phyloP scores from a whole-genome alignment of 176 grass and related monocot species.

The Eleusine indica region DNA sequence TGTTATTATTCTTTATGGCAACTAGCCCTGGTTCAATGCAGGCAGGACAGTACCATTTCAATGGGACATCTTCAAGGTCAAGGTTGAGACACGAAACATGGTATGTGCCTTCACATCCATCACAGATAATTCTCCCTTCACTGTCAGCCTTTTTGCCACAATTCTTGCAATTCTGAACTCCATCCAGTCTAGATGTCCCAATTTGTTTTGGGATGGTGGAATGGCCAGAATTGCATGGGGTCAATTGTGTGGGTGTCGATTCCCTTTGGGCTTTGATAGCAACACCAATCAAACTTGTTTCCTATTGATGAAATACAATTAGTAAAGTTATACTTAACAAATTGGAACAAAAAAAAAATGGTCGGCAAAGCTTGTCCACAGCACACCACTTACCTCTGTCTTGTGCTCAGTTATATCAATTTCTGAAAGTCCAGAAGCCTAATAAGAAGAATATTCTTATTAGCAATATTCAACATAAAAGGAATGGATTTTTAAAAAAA shows the following conservation, averaged over 20 bases:
- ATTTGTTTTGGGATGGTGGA: constrained; percentile 66
- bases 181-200: constrained; percentile 38
- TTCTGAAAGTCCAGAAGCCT: constrained; percentile 70
- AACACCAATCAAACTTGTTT: constrained; percentile 47
- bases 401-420: constrained; percentile 58
- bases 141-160: constrained; percentile 61
- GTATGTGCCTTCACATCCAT: constrained; percentile 71
- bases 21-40: constrained; percentile 46
- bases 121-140: constrained; percentile 71
- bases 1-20: constrained; percentile 30
- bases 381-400: constrained; percentile 50
- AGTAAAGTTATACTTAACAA: constrained; percentile 20
- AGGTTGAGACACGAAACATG: constrained; percentile 80
- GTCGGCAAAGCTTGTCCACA: constrained; percentile 22
- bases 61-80: constrained; percentile 53
- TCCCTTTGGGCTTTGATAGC: constrained; percentile 52
- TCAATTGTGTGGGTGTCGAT: constrained; percentile 46
- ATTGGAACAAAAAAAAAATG: constrained; percentile 4
- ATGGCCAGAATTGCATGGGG: constrained; percentile 62
- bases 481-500: constrained; percentile 29
- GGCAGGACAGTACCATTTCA: constrained; percentile 71
- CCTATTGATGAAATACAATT: constrained; percentile 50
- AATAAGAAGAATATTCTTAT: constrained; percentile 36
- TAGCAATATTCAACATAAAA: constrained; percentile 29
- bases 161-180: constrained; percentile 58